A percentile compares a stretch with the other conserved stretches of the same genome.
These are phyloP conservation scores for Suillus americanus DNA, from an alignment of 768 basidiomycete species.

Conservation along the genomic window DNA sequence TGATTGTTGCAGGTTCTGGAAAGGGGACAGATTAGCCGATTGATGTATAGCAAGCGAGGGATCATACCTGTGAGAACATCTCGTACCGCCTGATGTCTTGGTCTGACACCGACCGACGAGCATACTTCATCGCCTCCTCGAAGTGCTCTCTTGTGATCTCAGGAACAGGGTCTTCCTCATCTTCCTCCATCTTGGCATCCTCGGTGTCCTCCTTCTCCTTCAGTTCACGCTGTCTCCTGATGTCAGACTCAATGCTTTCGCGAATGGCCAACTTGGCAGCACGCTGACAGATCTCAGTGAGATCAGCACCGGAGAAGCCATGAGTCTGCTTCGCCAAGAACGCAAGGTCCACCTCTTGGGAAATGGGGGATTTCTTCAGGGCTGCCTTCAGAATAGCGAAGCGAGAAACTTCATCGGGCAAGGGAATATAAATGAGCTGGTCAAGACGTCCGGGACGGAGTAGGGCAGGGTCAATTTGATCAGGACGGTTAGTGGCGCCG, in stretches of 20 bases:
- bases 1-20: conserved; percentile 84
- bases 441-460: conserved; percentile 98
- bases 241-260: conserved; percentile 91
- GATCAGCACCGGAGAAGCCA: conserved; percentile 98
- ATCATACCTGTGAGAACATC: conserved; percentile 88
- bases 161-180: conserved; percentile 81
- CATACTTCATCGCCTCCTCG: conserved; percentile 98
- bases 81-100: conserved; percentile 97
- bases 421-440: conserved; percentile 98
- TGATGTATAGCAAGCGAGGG: background rate
- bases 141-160: conserved; percentile 91
- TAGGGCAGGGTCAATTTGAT: conserved; percentile 91
- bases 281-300: conserved; percentile 99
- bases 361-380: conserved; percentile 90
- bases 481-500: conserved; percentile 94
- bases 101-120: conserved; percentile 95
- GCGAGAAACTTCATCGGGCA: conserved; percentile 92
- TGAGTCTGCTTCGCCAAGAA: conserved; percentile 93
- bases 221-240: conserved; percentile 75
- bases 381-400: conserved; percentile 87
- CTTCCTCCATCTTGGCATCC: conserved; percentile 72
- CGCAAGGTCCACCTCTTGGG: conserved; percentile 74
- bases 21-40: conserved; percentile 12
- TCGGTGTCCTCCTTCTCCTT: conserved; percentile 79
- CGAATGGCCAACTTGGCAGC: conserved; percentile 97